phyloP scores from a whole-genome alignment of 148 eudicot species.

The Polygonum maritimum region DNA sequence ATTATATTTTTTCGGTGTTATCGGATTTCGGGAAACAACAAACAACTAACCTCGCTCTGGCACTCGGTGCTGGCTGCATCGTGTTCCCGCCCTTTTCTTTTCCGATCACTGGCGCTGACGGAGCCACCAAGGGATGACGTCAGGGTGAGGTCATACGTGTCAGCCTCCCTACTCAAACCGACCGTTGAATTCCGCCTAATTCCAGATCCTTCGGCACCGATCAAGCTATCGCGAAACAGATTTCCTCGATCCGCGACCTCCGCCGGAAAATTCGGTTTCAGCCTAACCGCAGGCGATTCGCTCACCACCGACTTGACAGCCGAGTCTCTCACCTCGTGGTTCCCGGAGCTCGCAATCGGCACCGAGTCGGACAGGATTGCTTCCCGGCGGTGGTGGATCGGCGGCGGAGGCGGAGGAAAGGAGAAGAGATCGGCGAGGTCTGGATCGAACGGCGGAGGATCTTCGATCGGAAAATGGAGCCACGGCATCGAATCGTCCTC shows the following conservation, averaged over 20 bases:
- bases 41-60: conserved; percentile 36
- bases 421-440: conserved; percentile 38
- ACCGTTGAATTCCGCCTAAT: conserved; percentile 7
- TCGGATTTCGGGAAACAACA: background rate
- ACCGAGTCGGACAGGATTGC: background rate
- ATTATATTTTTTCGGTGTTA: background rate
- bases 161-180: conserved; percentile 24
- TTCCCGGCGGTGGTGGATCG: background rate
- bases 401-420: conserved; percentile 14
- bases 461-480: conserved; percentile 56
- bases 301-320: conserved; percentile 36
- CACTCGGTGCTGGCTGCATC: conserved; percentile 23
- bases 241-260: conserved; percentile 17
- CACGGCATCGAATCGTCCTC: conserved; percentile 72
- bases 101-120: conserved; percentile 30
- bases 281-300: conserved; percentile 18
- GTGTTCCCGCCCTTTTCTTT: conserved; percentile 38
- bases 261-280: conserved; percentile 11
- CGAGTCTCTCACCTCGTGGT: conserved; percentile 16
- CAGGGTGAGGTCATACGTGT: conserved; percentile 22
- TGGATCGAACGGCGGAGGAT: conserved; percentile 24
- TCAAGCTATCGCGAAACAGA: background rate
- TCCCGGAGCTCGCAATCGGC: conserved; percentile 16
- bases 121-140: conserved; percentile 38
- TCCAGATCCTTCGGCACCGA: conserved; percentile 12